A percentile compares a stretch with the other conserved stretches of the same genome.
Evolutionary conservation across 2,329 filamentous ascomycete species (phyloP).

Genomic region (Endocalyx cinctus): DNA sequence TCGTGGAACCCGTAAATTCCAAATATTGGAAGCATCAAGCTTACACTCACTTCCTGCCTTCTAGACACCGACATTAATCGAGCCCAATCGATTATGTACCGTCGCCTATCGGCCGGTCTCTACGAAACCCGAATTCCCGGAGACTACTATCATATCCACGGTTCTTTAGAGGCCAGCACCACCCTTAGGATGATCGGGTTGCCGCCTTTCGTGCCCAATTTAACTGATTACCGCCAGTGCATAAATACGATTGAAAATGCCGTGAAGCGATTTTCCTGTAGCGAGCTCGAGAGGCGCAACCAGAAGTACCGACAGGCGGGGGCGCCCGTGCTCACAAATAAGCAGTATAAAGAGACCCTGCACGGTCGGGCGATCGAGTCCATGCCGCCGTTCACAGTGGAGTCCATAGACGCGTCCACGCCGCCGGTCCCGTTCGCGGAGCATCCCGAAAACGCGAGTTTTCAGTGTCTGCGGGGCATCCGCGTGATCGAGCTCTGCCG

Average conservation of each 20-base stretch:
- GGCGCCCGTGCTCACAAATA: constrained; percentile 52
- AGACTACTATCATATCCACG: constrained; percentile 73
- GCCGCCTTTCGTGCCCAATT: constrained; percentile 53
- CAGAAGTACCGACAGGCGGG: constrained; percentile 53
- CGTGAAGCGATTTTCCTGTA: constrained; percentile 48
- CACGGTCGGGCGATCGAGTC: constrained; percentile 41
- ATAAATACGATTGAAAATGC: constrained; percentile 55
- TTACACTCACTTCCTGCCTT: no score
- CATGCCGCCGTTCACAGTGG: constrained; percentile 45
- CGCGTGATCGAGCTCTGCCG: constrained; percentile 72
- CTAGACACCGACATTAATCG: constrained; percentile 66
- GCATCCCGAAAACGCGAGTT: constrained; percentile 23
- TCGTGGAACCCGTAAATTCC: constrained; percentile 9
- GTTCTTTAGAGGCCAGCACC: constrained; percentile 66
- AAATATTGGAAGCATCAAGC: no score
- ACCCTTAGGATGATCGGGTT: constrained; percentile 68
- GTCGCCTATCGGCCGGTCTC: constrained; percentile 67
- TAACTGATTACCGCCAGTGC: constrained; percentile 56
- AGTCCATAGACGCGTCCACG: constrained; percentile 44
- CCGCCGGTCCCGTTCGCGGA: constrained; percentile 38
- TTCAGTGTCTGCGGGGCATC: constrained; percentile 50
- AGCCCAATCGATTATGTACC: constrained; percentile 67
- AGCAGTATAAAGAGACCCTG: constrained; percentile 53
- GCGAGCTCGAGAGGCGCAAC: constrained; percentile 57
- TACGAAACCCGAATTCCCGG: constrained; percentile 62